Evolutionary conservation across 306 rosid species (phyloP).

Genomic region (Glycine tomentella): DNA sequence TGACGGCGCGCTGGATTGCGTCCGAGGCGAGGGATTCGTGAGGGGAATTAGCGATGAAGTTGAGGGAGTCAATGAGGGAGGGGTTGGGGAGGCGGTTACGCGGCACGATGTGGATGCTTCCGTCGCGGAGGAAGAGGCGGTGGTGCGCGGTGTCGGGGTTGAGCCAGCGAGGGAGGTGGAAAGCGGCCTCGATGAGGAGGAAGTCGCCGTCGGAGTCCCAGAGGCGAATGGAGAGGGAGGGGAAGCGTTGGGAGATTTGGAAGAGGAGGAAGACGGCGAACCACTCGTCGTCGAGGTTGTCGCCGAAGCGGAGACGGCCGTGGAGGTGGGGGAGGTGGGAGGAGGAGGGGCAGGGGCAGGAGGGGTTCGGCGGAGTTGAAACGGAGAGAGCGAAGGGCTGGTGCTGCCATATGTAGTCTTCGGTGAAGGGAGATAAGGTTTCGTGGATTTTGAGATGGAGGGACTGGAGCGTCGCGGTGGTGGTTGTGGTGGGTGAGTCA

Average conservation of each 20-base stretch:
- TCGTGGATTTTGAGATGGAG: constrained; percentile 81
- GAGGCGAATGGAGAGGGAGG: constrained; percentile 69
- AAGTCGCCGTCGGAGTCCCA: constrained; percentile 99
- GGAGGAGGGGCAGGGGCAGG: constrained; percentile 71
- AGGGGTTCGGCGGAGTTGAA: constrained; percentile 58
- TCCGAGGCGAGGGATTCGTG: constrained; percentile 64
- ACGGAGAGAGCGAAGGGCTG: constrained; percentile 75
- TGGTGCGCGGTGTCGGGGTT: constrained; percentile 75
- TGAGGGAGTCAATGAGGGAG: constrained; percentile 63
- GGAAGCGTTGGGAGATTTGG: constrained; percentile 63
- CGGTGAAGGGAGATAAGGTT: constrained; percentile 63
- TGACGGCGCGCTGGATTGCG: constrained; percentile 63
- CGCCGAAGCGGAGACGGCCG: constrained; percentile 87
- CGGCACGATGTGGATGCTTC: constrained; percentile 70
- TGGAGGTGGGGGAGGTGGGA: constrained; percentile 75
- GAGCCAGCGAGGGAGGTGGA: constrained; percentile 96
- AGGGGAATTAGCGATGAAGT: constrained; percentile 50
- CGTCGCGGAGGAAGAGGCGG: constrained; percentile 78
- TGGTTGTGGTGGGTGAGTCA: constrained; percentile 38
- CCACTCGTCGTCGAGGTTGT: constrained; percentile 94
- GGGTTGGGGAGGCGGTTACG: constrained; percentile 54
- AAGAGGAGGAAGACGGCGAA: constrained; percentile 87
- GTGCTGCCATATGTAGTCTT: constrained; percentile 91
- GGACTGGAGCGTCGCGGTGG: constrained; percentile 60
- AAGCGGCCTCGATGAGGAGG: constrained; percentile 91